phyloP scores from a whole-genome alignment of 2,329 filamentous ascomycete genomes.

The Fusarium nodosum region DNA sequence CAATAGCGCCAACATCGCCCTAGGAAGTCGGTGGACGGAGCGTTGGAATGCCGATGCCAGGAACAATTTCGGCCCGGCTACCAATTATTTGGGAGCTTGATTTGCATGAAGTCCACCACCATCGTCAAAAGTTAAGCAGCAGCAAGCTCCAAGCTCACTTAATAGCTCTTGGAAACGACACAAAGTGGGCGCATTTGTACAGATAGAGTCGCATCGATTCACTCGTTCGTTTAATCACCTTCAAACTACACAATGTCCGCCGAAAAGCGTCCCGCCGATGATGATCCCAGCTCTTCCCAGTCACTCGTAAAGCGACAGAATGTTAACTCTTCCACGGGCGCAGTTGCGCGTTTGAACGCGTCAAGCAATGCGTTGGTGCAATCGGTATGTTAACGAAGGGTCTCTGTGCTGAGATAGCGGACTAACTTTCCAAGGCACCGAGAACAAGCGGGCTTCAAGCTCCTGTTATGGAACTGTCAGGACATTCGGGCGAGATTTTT shows the following conservation, averaged over 20 bases:
- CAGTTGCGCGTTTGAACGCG: constrained; percentile 66
- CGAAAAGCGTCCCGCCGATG: constrained; percentile 92
- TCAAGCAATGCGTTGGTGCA: constrained; percentile 65
- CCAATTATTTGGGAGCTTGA: constrained; percentile 49
- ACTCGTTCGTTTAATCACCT: background rate
- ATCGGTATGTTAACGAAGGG: constrained; percentile 57
- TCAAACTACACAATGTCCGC: constrained; percentile 75
- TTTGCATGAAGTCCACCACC: constrained; percentile 39
- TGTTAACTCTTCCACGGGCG: constrained; percentile 63
- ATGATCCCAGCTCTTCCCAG: constrained; percentile 83
- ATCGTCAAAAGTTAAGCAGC: constrained; percentile 27
- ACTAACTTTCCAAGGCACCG: constrained; percentile 68
- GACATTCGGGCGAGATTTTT: constrained; percentile 88
- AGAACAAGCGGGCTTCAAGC: constrained; percentile 87
- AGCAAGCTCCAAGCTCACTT: constrained; percentile 32
- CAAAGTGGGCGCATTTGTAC: constrained; percentile 19
- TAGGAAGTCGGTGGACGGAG: constrained; percentile 46
- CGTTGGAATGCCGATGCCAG: constrained; percentile 44
- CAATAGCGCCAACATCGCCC: constrained; percentile 40
- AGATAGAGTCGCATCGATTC: constrained; percentile 24
- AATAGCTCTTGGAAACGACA: constrained; percentile 18
- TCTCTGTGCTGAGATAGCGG: background rate
- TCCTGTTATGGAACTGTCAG: constrained; percentile 93
- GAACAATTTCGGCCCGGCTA: constrained; percentile 56
- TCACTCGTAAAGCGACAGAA: constrained; percentile 93